A percentile compares a stretch with the other conserved stretches of the same genome.
phyloP scores from a whole-genome alignment of 2,329 filamentous ascomycete genomes.

The Microcyclospora tardicrescens region DNA sequence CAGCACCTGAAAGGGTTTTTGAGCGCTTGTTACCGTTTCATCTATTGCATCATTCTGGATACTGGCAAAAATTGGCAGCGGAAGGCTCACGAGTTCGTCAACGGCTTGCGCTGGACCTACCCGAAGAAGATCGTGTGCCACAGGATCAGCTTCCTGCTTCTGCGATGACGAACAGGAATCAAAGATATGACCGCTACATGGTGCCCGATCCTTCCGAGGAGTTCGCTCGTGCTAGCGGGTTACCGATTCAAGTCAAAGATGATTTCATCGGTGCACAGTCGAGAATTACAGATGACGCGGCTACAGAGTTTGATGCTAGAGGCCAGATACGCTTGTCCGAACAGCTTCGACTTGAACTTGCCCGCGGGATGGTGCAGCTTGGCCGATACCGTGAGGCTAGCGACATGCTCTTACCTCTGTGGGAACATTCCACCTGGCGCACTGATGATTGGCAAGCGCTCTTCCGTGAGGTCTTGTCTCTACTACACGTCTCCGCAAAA shows the following conservation, averaged over 20 bases:
- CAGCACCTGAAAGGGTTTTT: constrained; percentile 39
- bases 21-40: constrained; percentile 46
- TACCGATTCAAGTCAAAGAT: constrained; percentile 29
- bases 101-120: constrained; percentile 40
- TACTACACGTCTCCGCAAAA: constrained; percentile 41
- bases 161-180: constrained; percentile 39
- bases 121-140: constrained; percentile 44
- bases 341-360: constrained; percentile 41
- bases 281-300: constrained; percentile 34
- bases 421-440: constrained; percentile 46
- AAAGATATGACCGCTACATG: constrained; percentile 47
- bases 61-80: constrained; percentile 45
- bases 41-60: constrained; percentile 48
- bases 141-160: constrained; percentile 44
- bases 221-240: constrained; percentile 22
- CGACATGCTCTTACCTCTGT: constrained; percentile 39
- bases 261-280: constrained; percentile 40
- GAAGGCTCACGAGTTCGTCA: constrained; percentile 40
- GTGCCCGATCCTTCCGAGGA: constrained; percentile 47
- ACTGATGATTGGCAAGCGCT: constrained; percentile 46
- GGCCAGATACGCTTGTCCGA: constrained; percentile 43
- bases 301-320: constrained; percentile 36
- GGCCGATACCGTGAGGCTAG: constrained; percentile 40
- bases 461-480: constrained; percentile 40
- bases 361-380: constrained; percentile 32